These are phyloP conservation scores for Bassia scoparia DNA, from an alignment of 148 eudicot species.

Conservation along the genomic window DNA sequence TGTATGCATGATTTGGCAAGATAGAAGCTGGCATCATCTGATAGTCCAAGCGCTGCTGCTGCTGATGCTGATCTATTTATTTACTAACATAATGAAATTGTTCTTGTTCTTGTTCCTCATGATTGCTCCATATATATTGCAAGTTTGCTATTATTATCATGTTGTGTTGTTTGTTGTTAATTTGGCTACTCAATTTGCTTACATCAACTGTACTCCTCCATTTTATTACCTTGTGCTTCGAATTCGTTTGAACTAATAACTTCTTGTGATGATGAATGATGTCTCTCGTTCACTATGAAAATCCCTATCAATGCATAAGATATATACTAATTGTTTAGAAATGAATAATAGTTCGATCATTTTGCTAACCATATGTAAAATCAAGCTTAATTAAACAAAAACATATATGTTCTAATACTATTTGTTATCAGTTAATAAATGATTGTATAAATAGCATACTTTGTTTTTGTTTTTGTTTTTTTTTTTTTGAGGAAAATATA, in stretches of 20 bases:
- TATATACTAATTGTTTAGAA: no score
- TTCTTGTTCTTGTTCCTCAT: slow-evolving; percentile 26
- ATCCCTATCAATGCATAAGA: slow-evolving; percentile 31
- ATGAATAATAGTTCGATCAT: no score
- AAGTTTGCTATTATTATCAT: background rate
- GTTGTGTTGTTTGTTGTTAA: no score
- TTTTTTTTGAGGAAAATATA: no score
- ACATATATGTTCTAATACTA: no score
- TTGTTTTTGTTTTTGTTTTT: no score
- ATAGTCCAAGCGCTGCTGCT: slow-evolving; percentile 36
- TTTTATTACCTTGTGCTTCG: slow-evolving; percentile 22
- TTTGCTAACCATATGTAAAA: no score
- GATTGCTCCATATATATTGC: slow-evolving; percentile 22
- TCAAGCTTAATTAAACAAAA: no score
- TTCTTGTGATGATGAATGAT: no score
- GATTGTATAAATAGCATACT: no score
- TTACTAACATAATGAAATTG: background rate
- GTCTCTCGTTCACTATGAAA: slow-evolving; percentile 29
- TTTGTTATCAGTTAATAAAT: no score
- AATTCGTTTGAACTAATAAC: slow-evolving; percentile 19
- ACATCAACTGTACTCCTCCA: slow-evolving; percentile 18
- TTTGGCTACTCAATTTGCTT: slow-evolving; percentile 21
- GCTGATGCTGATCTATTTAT: background rate
- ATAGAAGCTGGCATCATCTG: slow-evolving; percentile 39
- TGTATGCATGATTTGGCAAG: slow-evolving; percentile 44